Conservation (phyloP, 2,329 filamentous ascomycete genomes). For the Xylariales sp. region DNA sequence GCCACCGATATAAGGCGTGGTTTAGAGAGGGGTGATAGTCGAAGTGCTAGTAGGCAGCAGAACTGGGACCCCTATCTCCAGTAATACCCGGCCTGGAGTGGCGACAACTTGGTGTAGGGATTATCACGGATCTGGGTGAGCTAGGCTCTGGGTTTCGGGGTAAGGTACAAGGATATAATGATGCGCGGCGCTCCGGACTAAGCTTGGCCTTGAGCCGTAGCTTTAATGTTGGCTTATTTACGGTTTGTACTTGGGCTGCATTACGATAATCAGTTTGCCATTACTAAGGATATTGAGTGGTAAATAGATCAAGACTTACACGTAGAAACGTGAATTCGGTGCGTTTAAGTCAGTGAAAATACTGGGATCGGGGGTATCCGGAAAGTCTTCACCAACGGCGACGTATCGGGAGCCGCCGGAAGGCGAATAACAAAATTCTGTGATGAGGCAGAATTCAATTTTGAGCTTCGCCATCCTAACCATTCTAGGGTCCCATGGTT, state of each 20-base stretch:
- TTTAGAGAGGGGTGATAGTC: slow-evolving; percentile 25
- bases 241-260: background rate
- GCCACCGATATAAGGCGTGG: slow-evolving; percentile 43
- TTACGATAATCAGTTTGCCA: slow-evolving; percentile 1
- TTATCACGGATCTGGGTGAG: background rate
- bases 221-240: background rate
- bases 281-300: background rate
- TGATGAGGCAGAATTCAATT: slow-evolving; percentile 16
- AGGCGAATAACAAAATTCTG: slow-evolving; percentile 26
- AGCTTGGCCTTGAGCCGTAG: no score
- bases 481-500: no score
- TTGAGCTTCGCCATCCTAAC: background rate
- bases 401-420: slow-evolving; percentile 23
- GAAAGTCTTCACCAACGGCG: slow-evolving; percentile 23
- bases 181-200: no score
- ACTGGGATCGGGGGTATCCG: slow-evolving; percentile 14
- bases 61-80: slow-evolving; percentile 38
- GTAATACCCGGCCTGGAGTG: slow-evolving; percentile 1
- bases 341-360: background rate
- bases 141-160: background rate
- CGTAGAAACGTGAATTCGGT: background rate
- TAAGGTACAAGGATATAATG: no score
- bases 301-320: background rate
- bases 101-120: background rate
- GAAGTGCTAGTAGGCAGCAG: slow-evolving; percentile 29